Conservation (phyloP, 192 early-diverging fungal genomes). For the Entomortierella lignicola region DNA sequence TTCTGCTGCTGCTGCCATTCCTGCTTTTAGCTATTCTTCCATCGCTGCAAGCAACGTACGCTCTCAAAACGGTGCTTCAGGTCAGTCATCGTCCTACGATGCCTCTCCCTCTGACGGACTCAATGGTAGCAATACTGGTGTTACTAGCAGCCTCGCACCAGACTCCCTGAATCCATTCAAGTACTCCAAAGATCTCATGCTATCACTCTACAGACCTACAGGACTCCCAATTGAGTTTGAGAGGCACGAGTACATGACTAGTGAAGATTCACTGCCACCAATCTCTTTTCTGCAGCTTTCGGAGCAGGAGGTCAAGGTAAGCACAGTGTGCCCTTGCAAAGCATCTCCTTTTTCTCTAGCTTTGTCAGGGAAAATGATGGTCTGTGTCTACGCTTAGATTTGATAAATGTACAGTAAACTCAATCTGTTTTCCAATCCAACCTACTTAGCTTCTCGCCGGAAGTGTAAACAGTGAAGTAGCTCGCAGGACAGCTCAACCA, state of each 20-base stretch:
- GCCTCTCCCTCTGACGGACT: constrained; percentile 9
- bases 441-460: constrained; percentile 37
- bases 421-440: background rate
- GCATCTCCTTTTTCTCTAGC: background rate
- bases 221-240: constrained; percentile 72
- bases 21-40: constrained; percentile 42
- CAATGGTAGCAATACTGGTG: constrained; percentile 1
- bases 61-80: constrained; percentile 18
- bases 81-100: constrained; percentile 1
- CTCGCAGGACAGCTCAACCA: constrained; percentile 36
- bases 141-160: constrained; percentile 7
- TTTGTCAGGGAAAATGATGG: background rate
- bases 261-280: constrained; percentile 67
- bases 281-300: constrained; percentile 67
- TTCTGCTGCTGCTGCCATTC: constrained; percentile 18
- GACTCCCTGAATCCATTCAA: constrained; percentile 65
- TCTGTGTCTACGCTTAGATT: too few relatives aligned
- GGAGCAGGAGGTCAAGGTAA: constrained; percentile 71
- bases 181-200: constrained; percentile 82
- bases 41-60: constrained; percentile 45
- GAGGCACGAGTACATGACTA: constrained; percentile 73
- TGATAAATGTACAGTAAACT: background rate
- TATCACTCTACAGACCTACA: constrained; percentile 73
- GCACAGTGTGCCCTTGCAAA: background rate
- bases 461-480: constrained; percentile 52